phyloP scores from a whole-genome alignment of 2,329 filamentous ascomycete species.

The Aspergillus luchuensis region DNA sequence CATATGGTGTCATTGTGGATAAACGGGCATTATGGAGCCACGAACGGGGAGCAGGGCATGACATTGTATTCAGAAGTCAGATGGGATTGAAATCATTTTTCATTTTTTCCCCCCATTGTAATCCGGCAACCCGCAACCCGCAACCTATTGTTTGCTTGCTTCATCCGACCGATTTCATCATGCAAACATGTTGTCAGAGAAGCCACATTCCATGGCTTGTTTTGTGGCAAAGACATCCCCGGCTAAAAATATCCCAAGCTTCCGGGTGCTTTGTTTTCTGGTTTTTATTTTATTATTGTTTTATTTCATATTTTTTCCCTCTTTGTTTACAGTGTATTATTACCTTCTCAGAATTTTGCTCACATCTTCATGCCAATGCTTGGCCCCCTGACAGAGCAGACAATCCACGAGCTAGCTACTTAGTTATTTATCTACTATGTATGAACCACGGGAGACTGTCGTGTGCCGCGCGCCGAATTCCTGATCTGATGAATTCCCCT shows the following conservation, averaged over 20 bases:
- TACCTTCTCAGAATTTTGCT: too few species aligned
- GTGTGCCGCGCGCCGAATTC: background rate
- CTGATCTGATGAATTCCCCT: background rate
- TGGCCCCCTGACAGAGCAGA: background rate
- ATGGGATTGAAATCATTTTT: background rate
- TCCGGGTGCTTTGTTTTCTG: background rate
- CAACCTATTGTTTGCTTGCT: too few species aligned
- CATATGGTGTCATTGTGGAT: background rate
- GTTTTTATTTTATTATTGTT: background rate
- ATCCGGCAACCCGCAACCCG: too few species aligned
- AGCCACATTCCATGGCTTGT: background rate
- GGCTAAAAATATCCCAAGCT: background rate
- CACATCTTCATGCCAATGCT: background rate
- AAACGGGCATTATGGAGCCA: background rate
- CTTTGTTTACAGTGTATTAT: too few species aligned
- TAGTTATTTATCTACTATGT: too few species aligned
- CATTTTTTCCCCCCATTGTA: background rate
- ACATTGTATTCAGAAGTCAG: background rate
- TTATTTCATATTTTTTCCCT: too few species aligned
- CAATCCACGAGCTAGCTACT: background rate
- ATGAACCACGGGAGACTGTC: background rate
- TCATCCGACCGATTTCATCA: too few species aligned
- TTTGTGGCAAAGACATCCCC: background rate
- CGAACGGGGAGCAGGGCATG: background rate
- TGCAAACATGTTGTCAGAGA: background rate